phyloP scores from a whole-genome alignment of 176 grass and related monocot genomes.

The Cenchrus americanus region DNA sequence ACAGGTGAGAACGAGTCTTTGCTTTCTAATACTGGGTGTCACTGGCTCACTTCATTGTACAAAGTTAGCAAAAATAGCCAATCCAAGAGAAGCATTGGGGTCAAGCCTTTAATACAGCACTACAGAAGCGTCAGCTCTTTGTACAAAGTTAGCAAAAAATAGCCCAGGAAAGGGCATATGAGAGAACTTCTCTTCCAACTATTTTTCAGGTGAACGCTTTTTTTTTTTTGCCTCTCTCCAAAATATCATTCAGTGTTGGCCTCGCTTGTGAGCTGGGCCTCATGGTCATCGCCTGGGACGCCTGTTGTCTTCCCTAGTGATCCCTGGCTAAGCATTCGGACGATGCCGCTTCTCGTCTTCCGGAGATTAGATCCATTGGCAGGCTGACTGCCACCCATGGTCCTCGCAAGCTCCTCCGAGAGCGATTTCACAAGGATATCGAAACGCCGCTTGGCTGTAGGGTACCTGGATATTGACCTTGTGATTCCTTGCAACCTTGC shows the following conservation, averaged over 20 bases:
- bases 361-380: slow-evolving; percentile 52
- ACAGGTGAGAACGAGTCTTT: not conserved
- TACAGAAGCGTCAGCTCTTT: not conserved
- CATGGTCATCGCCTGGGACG: slow-evolving; percentile 43
- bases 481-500: slow-evolving; percentile 92
- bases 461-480: slow-evolving; percentile 86
- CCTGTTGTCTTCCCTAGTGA: slow-evolving; percentile 55
- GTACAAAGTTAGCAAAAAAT: slow-evolving; percentile 41
- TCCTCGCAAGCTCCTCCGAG: slow-evolving; percentile 73
- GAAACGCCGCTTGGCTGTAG: slow-evolving; percentile 78
- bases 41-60: not conserved
- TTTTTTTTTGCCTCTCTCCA: not conserved
- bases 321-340: slow-evolving; percentile 69
- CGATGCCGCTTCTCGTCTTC: slow-evolving; percentile 50
- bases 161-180: not conserved
- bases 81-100: not conserved
- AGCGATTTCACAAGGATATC: slow-evolving; percentile 64
- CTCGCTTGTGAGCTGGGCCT: slow-evolving; percentile 38
- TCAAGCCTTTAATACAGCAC: not conserved
- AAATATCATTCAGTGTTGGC: not conserved
- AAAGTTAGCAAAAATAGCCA: not conserved
- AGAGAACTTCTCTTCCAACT: not conserved
- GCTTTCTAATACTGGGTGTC: not conserved
- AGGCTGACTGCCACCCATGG: slow-evolving; percentile 54
- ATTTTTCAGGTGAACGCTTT: not conserved